Percentiles rank a stretch among this genome's conserved stretches.
Evolutionary conservation across 345 rosid genomes (phyloP).

Genomic region (Syzygium oleosum): DNA sequence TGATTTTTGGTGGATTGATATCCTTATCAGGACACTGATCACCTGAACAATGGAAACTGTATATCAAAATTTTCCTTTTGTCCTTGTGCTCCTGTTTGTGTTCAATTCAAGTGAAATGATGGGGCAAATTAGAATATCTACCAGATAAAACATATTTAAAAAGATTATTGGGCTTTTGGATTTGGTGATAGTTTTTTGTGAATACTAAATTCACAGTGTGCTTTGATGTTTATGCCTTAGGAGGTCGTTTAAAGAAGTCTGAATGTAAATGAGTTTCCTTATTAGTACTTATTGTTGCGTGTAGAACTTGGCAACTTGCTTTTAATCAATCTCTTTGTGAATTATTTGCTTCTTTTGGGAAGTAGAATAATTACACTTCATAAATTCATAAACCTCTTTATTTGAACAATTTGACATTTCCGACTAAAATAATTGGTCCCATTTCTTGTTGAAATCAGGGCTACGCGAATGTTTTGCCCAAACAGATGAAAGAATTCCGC

Average conservation of each 20-base stretch:
- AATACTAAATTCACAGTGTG: neutral
- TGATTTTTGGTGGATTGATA: neutral
- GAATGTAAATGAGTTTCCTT: neutral
- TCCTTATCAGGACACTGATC: neutral
- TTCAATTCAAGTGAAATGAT: neutral
- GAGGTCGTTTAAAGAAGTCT: neutral
- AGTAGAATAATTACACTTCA: neutral
- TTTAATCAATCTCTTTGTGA: neutral
- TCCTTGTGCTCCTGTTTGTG: neutral
- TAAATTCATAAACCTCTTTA: neutral
- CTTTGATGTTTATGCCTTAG: neutral
- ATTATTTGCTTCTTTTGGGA: neutral
- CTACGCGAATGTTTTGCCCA: constrained; percentile 96
- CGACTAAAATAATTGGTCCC: neutral
- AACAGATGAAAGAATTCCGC: constrained; percentile 88
- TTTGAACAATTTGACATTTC: neutral
- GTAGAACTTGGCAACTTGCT: neutral
- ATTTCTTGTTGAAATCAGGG: constrained; percentile 32
- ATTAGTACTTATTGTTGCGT: neutral
- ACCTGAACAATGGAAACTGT: neutral
- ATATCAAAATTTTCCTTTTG: neutral
- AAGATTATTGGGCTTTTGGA: neutral
- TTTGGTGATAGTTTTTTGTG: neutral
- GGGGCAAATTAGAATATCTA: neutral
- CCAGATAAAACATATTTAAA: neutral